Evolutionary conservation across 2,329 filamentous ascomycete species (phyloP).

Genomic region (Neonectria magnoliae): DNA sequence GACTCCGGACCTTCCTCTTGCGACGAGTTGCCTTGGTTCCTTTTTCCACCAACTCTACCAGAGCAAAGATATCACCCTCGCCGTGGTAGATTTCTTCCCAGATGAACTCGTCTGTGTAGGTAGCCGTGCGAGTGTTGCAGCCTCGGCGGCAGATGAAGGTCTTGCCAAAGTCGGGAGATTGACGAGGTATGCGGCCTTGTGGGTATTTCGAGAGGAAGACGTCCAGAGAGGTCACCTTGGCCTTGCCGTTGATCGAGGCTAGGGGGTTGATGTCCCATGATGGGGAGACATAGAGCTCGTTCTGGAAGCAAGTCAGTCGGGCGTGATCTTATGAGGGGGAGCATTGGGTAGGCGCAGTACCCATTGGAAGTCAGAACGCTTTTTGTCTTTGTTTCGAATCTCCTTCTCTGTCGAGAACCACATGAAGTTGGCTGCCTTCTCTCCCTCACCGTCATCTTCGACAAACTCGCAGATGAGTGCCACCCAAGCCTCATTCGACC

Average conservation of each 20-base stretch:
- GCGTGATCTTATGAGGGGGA: not conserved
- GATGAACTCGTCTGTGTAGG: constrained; percentile 89
- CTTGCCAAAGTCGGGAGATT: constrained; percentile 80
- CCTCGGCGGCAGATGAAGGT: constrained; percentile 90
- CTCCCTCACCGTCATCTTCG: constrained; percentile 70
- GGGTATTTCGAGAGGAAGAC: constrained; percentile 77
- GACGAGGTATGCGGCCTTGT: constrained; percentile 76
- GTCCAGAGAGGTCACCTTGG: constrained; percentile 78
- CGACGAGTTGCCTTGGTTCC: constrained; percentile 74
- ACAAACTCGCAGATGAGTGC: constrained; percentile 87
- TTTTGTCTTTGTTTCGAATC: constrained; percentile 84
- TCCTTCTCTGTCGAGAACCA: constrained; percentile 96
- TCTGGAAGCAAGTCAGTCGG: constrained; percentile 55
- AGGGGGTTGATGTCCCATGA: constrained; percentile 89
- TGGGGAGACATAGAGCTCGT: constrained; percentile 91
- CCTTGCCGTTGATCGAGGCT: constrained; percentile 89
- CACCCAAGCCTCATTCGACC: constrained; percentile 88
- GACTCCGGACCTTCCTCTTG: constrained; percentile 45
- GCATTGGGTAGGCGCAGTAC: constrained; percentile 51
- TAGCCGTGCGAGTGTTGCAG: constrained; percentile 87
- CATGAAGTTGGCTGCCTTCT: constrained; percentile 88
- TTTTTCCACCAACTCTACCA: constrained; percentile 74
- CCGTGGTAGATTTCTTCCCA: constrained; percentile 88
- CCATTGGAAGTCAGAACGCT: constrained; percentile 79
- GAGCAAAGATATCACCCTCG: constrained; percentile 68